A percentile compares a stretch with the other conserved stretches of the same genome.
Conservation (phyloP, 345 rosid species). For the Dipteronia dyeriana region DNA sequence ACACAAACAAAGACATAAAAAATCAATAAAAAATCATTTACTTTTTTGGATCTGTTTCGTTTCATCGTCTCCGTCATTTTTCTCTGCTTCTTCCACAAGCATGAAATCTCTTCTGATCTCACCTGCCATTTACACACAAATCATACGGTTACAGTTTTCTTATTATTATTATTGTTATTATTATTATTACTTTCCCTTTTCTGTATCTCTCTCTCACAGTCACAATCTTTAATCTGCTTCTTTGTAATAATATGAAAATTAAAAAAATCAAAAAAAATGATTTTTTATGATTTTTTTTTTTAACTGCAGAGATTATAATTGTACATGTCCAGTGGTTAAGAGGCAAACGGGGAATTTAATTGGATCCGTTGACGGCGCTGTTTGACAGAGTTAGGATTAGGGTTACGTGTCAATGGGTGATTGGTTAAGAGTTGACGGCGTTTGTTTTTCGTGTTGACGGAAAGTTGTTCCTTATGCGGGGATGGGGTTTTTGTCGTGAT, state of each 20-base stretch:
- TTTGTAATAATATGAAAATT: background rate
- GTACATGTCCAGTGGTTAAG: conserved; percentile 23
- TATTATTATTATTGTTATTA: background rate
- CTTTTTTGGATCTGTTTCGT: conserved; percentile 12
- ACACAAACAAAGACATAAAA: background rate
- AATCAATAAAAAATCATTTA: background rate
- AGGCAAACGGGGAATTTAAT: conserved; percentile 19
- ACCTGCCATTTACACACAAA: conserved; percentile 13
- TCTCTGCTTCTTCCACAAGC: background rate
- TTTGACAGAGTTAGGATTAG: background rate
- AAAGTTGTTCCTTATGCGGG: conserved; percentile 43
- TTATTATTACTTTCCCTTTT: background rate
- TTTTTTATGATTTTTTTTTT: background rate
- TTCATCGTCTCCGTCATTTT: conserved; percentile 13
- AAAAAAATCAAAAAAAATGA: background rate
- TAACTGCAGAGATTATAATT: background rate
- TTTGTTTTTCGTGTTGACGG: conserved; percentile 26
- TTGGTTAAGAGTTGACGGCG: conserved; percentile 23
- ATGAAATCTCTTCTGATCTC: conserved; percentile 8
- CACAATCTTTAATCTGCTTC: conserved; percentile 2
- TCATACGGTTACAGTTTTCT: conserved; percentile 6
- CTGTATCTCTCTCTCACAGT: background rate
- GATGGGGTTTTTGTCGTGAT: conserved; percentile 43
- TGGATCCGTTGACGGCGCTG: conserved; percentile 14
- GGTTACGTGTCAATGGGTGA: background rate